Percentiles rank a stretch among this genome's conserved stretches.
Evolutionary conservation across 768 basidiomycete genomes (phyloP).

Genomic region (Lentinula edodes): DNA sequence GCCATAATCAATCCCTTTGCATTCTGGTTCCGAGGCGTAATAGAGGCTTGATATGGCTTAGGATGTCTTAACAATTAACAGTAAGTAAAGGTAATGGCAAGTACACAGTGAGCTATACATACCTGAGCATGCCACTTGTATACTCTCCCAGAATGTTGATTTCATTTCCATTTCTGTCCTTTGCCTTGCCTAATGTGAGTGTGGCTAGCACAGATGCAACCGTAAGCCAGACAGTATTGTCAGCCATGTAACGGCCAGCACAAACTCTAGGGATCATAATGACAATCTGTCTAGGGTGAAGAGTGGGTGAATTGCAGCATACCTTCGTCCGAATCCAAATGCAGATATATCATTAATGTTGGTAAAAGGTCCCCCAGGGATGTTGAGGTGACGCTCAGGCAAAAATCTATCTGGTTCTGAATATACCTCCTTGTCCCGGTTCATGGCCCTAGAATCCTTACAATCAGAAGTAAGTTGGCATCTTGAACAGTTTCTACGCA

Average conservation of each 20-base stretch:
- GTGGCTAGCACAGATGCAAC: conserved; percentile 24
- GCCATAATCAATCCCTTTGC: not conserved
- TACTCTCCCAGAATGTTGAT: not conserved
- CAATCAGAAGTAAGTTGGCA: not conserved
- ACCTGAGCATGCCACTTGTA: not conserved
- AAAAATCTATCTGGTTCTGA: conserved; percentile 16
- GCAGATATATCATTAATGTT: not conserved
- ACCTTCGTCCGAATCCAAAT: conserved; percentile 5
- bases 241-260: conserved; percentile 29
- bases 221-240: conserved; percentile 24
- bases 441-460: not conserved
- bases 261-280: conserved; percentile 18
- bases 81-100: not conserved
- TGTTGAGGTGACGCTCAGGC: not conserved
- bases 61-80: not conserved
- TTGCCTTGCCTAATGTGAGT: conserved; percentile 21
- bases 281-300: not conserved
- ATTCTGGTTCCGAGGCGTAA: not conserved
- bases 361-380: not conserved
- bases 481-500: not conserved
- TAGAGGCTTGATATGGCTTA: not conserved
- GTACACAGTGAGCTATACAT: not conserved
- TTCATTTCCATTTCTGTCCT: conserved; percentile 14
- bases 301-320: not conserved
- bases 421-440: not conserved